These are phyloP conservation scores for Isatis lusitanica DNA, from an alignment of 441 rosid species.

Conservation along the genomic window DNA sequence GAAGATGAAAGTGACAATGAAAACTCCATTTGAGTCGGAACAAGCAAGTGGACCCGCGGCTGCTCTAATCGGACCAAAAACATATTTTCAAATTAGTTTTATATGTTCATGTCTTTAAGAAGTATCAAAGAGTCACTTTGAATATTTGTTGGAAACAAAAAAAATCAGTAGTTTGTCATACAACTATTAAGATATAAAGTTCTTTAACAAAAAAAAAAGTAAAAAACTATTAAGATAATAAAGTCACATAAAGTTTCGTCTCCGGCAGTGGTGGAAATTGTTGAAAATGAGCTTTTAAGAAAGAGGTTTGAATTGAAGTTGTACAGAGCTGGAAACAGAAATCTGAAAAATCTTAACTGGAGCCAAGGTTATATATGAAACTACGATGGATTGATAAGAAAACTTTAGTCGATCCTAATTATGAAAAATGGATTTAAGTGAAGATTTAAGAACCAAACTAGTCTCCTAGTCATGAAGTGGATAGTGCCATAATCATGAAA, in stretches of 20 bases:
- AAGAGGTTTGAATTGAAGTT: constrained; percentile 4
- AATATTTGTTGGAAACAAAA: neutral
- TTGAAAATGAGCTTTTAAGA: neutral
- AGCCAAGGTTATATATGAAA: neutral
- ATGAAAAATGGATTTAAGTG: neutral
- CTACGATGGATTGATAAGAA: neutral
- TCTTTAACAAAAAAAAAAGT: neutral
- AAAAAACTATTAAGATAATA: neutral
- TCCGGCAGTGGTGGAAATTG: neutral
- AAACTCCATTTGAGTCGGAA: constrained; percentile 24
- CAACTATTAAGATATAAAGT: neutral
- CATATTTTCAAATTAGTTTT: neutral
- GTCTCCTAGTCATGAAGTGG: neutral
- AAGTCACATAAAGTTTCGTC: constrained; percentile 10
- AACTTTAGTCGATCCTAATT: neutral
- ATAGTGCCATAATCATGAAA: neutral
- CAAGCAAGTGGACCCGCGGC: constrained; percentile 27
- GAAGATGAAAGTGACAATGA: constrained; percentile 22
- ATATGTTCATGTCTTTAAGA: constrained; percentile 15
- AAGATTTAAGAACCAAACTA: neutral
- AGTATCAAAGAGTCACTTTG: constrained; percentile 28
- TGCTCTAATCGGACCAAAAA: constrained; percentile 24
- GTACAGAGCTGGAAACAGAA: neutral
- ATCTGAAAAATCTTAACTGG: neutral
- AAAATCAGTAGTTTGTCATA: neutral